A percentile compares a stretch with the other conserved stretches of the same genome.
phyloP scores from a whole-genome alignment of 2,329 filamentous ascomycete genomes.

The Penicillium thymicola region DNA sequence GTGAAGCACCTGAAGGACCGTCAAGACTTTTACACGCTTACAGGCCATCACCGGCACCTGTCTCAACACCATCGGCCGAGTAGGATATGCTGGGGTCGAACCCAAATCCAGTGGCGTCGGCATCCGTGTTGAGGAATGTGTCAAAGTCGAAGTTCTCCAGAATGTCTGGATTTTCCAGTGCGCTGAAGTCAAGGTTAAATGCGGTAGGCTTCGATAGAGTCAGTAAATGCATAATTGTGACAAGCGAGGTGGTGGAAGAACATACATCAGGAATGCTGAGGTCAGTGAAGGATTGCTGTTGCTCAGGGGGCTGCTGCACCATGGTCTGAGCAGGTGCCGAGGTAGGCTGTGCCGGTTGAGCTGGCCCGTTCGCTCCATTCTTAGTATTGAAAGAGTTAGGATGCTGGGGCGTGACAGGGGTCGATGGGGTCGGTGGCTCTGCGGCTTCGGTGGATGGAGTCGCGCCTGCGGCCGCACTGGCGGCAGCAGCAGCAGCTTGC shows the following conservation, averaged over 20 bases:
- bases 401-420: conserved; percentile 49
- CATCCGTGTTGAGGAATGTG: conserved; percentile 60
- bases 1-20: conserved; percentile 33
- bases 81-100: conserved; percentile 43
- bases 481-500: conserved; percentile 34
- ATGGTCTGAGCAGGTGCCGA: conserved; percentile 36
- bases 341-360: conserved; percentile 33
- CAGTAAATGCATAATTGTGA: not conserved
- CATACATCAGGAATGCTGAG: conserved; percentile 40
- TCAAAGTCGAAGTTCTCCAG: conserved; percentile 63
- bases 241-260: conserved; percentile 1
- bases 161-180: conserved; percentile 47
- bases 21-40: conserved; percentile 35
- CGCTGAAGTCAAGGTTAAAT: conserved; percentile 45
- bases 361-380: conserved; percentile 37
- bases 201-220: conserved; percentile 24
- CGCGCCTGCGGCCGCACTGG: conserved; percentile 41
- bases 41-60: conserved; percentile 38
- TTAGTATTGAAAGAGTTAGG: conserved; percentile 45
- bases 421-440: conserved; percentile 48
- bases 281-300: conserved; percentile 33
- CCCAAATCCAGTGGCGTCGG: conserved; percentile 40
- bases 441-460: conserved; percentile 47
- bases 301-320: conserved; percentile 36
- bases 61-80: conserved; percentile 43